These are phyloP conservation scores for Fonsecaea erecta DNA, from an alignment of 2,329 filamentous ascomycete species.

Conservation along the genomic window DNA sequence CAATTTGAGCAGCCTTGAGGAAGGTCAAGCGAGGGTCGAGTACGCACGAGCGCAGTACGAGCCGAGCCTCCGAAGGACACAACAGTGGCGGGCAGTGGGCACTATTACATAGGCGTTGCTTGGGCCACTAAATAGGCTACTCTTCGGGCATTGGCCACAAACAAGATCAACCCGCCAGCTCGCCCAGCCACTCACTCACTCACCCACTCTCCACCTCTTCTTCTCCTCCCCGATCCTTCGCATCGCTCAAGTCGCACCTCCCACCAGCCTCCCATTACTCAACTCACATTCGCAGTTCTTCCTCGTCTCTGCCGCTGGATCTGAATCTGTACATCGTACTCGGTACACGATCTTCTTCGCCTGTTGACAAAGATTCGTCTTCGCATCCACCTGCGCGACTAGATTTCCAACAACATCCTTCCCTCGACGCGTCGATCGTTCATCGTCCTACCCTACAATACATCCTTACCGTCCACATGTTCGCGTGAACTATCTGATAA, in stretches of 20 bases:
- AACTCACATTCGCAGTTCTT: neutral
- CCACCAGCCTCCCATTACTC: neutral
- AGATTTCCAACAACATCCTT: neutral
- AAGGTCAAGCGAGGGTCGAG: slow-evolving; percentile 8
- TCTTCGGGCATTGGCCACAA: neutral
- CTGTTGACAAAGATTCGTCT: neutral
- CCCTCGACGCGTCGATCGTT: slow-evolving; percentile 28
- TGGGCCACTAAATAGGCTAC: no score
- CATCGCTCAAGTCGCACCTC: neutral
- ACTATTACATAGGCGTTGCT: no score
- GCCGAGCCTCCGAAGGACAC: no score
- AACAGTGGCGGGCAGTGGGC: no score
- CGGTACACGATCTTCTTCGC: neutral
- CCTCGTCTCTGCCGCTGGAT: neutral
- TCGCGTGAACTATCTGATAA: slow-evolving; percentile 6
- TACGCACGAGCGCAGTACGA: no score
- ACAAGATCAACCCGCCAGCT: neutral
- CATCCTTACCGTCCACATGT: slow-evolving; percentile 12
- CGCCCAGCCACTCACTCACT: neutral
- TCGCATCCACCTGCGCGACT: neutral
- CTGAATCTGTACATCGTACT: neutral
- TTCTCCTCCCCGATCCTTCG: neutral
- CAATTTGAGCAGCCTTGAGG: neutral
- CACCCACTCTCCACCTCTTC: neutral
- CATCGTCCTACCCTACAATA: neutral